Evolutionary conservation across 2,329 filamentous ascomycete species (phyloP), one percentile per base, ranked within the genome.

Genomic region (Uncinocarpus reesii): DNA sequence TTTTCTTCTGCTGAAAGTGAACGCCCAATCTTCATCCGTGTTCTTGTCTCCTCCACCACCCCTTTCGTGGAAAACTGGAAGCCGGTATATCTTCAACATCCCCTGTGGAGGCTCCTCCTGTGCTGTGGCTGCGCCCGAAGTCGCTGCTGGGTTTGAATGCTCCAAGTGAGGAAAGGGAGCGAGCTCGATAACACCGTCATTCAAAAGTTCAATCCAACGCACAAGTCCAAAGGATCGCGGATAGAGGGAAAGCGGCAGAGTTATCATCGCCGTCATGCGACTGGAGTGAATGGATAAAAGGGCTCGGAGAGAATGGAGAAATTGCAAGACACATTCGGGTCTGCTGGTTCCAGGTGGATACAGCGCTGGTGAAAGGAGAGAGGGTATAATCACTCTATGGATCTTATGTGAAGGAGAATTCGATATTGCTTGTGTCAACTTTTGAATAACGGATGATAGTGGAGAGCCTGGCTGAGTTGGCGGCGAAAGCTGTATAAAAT

Each of bases 51-150:
- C 82, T 11, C 86, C 87, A 1, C 88, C 88, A 1, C 92, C 90
- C 56, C 85, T 86, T 62, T 96, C 90, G 51, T 93, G 86, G 55
- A 86, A 82, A 0, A 95, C 73, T 0, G 92, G 90, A 29, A 96
- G 66, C 47, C 82, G 82, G 63, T 94, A 86, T 0, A 93, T 78
- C 53, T 81, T 84, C 15, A 96, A 69, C 66, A 96, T 78, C 1
- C 92, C 92, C 62, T 96, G 90, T 1, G 84, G 81, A 49, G 83
- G 80, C 50, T 94, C 87, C 51, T 86, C 83, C 3, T 77, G 72
- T 34, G 74, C 69, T 38, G 76, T 76, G 2, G 77, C 71, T 3
- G 76, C 63, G 48, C 72, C 69, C 43, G 78, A 71, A 50, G 79
- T 72, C 55, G 72, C 58, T 29, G 53, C 48, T 34, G 56, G 44